Evolutionary conservation across 2,329 filamentous ascomycete genomes (phyloP).

Genomic region (Fusarium sp.): DNA sequence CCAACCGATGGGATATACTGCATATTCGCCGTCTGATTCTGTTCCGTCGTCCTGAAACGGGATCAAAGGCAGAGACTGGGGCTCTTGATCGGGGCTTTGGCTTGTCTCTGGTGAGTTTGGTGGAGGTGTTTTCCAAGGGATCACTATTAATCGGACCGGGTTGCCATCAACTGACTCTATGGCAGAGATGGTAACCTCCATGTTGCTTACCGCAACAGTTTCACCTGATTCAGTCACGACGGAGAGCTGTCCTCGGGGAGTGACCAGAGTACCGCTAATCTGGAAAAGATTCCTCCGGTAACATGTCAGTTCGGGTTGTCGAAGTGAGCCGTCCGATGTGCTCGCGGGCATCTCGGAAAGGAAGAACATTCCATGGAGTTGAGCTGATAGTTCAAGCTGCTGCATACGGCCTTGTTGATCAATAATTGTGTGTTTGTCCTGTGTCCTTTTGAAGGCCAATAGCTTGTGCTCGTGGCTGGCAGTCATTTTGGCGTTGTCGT

Average conservation of each 20-base stretch:
- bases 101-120: constrained; percentile 77
- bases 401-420: constrained; percentile 69
- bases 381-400: constrained; percentile 73
- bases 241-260: constrained; percentile 80
- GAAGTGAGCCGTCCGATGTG: constrained; percentile 64
- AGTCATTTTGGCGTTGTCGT: constrained; percentile 66
- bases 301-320: constrained; percentile 89
- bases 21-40: constrained; percentile 79
- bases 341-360: constrained; percentile 81
- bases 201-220: constrained; percentile 80
- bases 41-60: constrained; percentile 70
- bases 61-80: constrained; percentile 80
- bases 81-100: constrained; percentile 81
- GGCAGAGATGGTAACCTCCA: constrained; percentile 89
- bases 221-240: constrained; percentile 87
- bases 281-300: constrained; percentile 97
- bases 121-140: constrained; percentile 96
- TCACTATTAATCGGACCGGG: constrained; percentile 91
- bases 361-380: constrained; percentile 91
- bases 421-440: constrained; percentile 70
- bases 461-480: constrained; percentile 71
- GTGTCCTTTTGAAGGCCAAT: constrained; percentile 66
- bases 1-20: constrained; percentile 93
- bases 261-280: constrained; percentile 88
- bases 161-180: constrained; percentile 96